Conservation (phyloP, 2,329 filamentous ascomycete species). For the Xylariaceae sp. region DNA sequence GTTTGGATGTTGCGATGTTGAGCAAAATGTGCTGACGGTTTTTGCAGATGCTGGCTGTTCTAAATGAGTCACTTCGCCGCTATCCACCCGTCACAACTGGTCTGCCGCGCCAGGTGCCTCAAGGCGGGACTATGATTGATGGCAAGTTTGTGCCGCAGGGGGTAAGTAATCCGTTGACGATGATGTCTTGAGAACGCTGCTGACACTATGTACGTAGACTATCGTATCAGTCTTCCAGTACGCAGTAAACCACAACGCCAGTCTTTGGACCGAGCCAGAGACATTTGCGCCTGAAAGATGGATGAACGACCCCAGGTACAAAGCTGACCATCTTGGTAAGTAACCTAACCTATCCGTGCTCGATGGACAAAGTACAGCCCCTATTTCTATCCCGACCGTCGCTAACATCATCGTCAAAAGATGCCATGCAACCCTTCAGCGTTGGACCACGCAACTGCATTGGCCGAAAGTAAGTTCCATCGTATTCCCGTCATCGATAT, state of each 20-base stretch:
- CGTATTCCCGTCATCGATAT: not conserved
- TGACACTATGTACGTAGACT: slow-evolving; percentile 24
- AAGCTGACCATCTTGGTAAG: slow-evolving; percentile 30
- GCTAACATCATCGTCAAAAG: slow-evolving; percentile 4
- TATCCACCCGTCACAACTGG: slow-evolving; percentile 34
- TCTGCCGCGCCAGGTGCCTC: slow-evolving; percentile 20
- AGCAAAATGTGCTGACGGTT: not conserved
- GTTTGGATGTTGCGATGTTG: not conserved
- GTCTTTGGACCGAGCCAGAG: slow-evolving; percentile 35
- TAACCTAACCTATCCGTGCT: not conserved
- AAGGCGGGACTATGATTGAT: slow-evolving; percentile 23
- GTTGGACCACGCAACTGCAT: slow-evolving; percentile 37
- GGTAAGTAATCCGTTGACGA: slow-evolving; percentile 14
- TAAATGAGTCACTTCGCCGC: slow-evolving; percentile 39
- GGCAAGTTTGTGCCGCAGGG: slow-evolving; percentile 25
- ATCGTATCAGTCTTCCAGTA: slow-evolving; percentile 35
- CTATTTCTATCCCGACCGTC: not conserved
- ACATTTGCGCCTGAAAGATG: slow-evolving; percentile 38
- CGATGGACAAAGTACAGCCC: too few species aligned
- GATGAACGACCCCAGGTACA: slow-evolving; percentile 29
- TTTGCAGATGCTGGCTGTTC: slow-evolving; percentile 33
- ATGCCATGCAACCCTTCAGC: slow-evolving; percentile 35
- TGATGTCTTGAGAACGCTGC: not conserved
- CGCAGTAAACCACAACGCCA: slow-evolving; percentile 33
- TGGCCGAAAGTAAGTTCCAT: slow-evolving; percentile 34